Evolutionary conservation across 345 rosid genomes (phyloP).

Genomic region (Pugionium cornutum): DNA sequence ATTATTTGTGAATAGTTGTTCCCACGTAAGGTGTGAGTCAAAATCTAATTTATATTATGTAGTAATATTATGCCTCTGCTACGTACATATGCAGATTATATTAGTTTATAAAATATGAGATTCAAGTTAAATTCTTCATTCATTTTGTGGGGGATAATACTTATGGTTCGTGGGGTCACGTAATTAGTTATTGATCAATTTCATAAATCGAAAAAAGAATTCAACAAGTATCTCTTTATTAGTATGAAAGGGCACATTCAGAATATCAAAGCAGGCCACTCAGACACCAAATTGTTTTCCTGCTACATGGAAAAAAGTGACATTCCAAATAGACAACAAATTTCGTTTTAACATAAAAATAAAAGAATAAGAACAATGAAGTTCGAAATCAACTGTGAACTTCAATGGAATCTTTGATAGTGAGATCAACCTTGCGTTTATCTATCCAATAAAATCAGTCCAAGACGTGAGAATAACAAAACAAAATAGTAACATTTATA

Average conservation of each 20-base stretch:
- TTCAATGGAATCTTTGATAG: neutral
- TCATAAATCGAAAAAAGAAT: neutral
- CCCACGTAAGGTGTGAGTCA: too few relatives aligned
- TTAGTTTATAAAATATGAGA: too few relatives aligned
- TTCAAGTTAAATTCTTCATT: too few relatives aligned
- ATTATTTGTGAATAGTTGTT: too few relatives aligned
- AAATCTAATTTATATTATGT: too few relatives aligned
- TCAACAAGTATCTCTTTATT: neutral
- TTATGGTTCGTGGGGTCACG: constrained; percentile 12
- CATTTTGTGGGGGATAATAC: neutral
- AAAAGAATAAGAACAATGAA: neutral
- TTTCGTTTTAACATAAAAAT: neutral
- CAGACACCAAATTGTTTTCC: neutral
- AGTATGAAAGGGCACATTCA: neutral
- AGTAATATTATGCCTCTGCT: too few relatives aligned
- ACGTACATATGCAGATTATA: too few relatives aligned
- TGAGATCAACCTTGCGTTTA: neutral
- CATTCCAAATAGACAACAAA: neutral
- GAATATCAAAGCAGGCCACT: neutral
- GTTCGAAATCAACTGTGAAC: neutral
- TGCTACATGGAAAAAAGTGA: neutral
- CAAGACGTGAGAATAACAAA: neutral
- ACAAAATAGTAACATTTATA: neutral
- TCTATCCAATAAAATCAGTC: neutral
- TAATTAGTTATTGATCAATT: neutral